These are phyloP conservation scores for Cornus suecica DNA, from an alignment of 148 eudicot genomes.

Conservation along the genomic window DNA sequence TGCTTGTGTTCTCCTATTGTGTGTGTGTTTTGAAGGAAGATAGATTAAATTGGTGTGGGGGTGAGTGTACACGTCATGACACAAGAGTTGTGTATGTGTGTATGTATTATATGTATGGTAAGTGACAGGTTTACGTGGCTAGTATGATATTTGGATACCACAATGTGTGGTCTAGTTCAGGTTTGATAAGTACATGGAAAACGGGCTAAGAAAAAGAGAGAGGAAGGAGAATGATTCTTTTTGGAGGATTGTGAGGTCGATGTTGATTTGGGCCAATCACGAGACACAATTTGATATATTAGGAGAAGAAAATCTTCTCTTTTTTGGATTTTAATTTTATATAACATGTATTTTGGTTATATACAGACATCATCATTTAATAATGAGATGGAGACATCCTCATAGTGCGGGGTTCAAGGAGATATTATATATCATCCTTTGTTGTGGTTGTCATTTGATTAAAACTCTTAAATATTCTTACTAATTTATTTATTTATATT, in stretches of 20 bases:
- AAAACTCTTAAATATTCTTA: too few relatives aligned
- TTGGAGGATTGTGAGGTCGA: constrained; percentile 30
- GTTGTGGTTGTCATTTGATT: background rate
- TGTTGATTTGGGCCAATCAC: constrained; percentile 25
- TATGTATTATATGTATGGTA: constrained; percentile 43
- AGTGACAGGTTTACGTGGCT: constrained; percentile 50
- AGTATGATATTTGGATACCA: constrained; percentile 11
- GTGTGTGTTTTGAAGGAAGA: background rate
- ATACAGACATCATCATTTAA: background rate
- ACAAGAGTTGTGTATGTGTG: background rate
- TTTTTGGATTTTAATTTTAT: background rate
- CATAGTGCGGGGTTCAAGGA: background rate
- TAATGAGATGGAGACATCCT: constrained; percentile 5
- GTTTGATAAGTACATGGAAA: background rate
- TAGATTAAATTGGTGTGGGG: constrained; percentile 23
- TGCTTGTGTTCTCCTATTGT: background rate
- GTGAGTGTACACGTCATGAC: constrained; percentile 38
- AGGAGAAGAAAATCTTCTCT: background rate
- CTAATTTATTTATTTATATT: too few relatives aligned
- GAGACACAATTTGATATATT: constrained; percentile 20
- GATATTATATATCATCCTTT: constrained; percentile 5
- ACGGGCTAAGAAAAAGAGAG: constrained; percentile 3
- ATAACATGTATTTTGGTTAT: background rate
- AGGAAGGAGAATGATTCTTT: constrained; percentile 7
- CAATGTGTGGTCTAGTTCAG: constrained; percentile 43